Evolutionary conservation across 805 yeast species (phyloP).

Genomic region (Metschnikowia anglica): DNA sequence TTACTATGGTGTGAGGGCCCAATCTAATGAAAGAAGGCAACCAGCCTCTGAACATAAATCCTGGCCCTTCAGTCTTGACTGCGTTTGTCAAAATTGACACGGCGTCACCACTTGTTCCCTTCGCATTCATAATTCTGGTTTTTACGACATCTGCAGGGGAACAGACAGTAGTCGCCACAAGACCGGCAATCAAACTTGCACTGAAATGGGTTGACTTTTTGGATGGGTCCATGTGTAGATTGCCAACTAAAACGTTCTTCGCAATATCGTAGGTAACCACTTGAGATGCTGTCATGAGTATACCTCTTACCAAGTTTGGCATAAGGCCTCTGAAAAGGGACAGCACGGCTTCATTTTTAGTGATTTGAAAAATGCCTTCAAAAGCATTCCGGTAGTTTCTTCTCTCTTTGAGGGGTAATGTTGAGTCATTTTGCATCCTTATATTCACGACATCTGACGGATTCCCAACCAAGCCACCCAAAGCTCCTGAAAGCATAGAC

Average conservation of each 20-base stretch:
- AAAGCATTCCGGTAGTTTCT: constrained; percentile 76
- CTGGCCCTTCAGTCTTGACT: constrained; percentile 65
- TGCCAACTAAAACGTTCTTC: constrained; percentile 56
- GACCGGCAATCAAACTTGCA: constrained; percentile 78
- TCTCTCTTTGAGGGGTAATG: constrained; percentile 61
- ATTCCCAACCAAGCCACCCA: constrained; percentile 84
- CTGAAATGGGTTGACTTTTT: constrained; percentile 71
- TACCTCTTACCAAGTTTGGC: constrained; percentile 78
- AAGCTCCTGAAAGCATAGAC: constrained; percentile 82
- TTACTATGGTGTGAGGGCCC: constrained; percentile 78
- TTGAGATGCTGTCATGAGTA: constrained; percentile 87
- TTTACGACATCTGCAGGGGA: constrained; percentile 92
- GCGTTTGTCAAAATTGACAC: constrained; percentile 51
- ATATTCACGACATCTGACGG: constrained; percentile 87
- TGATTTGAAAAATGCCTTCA: constrained; percentile 67
- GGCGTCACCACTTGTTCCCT: constrained; percentile 47
- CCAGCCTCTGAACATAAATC: constrained; percentile 90
- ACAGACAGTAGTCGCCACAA: constrained; percentile 88
- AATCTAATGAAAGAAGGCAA: constrained; percentile 80
- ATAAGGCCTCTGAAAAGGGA: constrained; percentile 70
- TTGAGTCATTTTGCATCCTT: constrained; percentile 86
- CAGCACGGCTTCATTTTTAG: constrained; percentile 55
- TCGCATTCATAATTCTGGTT: constrained; percentile 80
- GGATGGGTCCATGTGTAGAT: constrained; percentile 52
- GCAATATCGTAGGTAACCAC: constrained; percentile 84